Percentiles rank a stretch among this genome's conserved stretches.
Evolutionary conservation across 768 basidiomycete genomes (phyloP).

Genomic region (Suillus brevipes): DNA sequence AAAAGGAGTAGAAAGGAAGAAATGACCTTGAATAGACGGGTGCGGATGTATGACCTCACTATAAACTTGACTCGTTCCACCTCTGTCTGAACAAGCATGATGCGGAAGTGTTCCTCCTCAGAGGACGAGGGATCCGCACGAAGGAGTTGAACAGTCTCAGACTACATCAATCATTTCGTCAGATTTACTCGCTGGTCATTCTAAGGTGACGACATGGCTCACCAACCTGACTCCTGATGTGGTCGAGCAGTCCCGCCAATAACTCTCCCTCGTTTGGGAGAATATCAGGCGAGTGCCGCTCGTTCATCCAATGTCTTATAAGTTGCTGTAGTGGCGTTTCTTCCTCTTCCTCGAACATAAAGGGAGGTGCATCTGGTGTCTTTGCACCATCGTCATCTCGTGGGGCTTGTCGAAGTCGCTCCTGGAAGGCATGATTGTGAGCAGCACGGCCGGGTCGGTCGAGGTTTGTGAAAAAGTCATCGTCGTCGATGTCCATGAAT

Average conservation of each 20-base stretch:
- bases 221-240: slow-evolving; percentile 79
- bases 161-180: slow-evolving; percentile 42
- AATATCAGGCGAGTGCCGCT: slow-evolving; percentile 79
- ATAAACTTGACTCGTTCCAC: slow-evolving; percentile 93
- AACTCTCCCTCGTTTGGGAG: slow-evolving; percentile 72
- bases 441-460: slow-evolving; percentile 10
- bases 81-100: slow-evolving; percentile 92
- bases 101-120: slow-evolving; percentile 91
- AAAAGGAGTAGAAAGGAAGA: slow-evolving; percentile 4
- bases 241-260: slow-evolving; percentile 66
- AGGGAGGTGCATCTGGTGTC: slow-evolving; percentile 30
- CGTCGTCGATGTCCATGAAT: slow-evolving; percentile 26
- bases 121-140: slow-evolving; percentile 81
- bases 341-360: slow-evolving; percentile 36
- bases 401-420: slow-evolving; percentile 39
- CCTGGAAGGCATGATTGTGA: slow-evolving; percentile 26
- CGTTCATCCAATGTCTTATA: slow-evolving; percentile 84
- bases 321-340: slow-evolving; percentile 69
- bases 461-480: slow-evolving; percentile 31
- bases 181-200: neutral
- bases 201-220: slow-evolving; percentile 5
- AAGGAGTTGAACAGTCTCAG: slow-evolving; percentile 73
- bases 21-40: slow-evolving; percentile 79
- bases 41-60: slow-evolving; percentile 85
- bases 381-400: slow-evolving; percentile 31